These are phyloP conservation scores for Phytophthora idaei DNA, from an alignment of 352 stramenopile species.

Conservation along the genomic window DNA sequence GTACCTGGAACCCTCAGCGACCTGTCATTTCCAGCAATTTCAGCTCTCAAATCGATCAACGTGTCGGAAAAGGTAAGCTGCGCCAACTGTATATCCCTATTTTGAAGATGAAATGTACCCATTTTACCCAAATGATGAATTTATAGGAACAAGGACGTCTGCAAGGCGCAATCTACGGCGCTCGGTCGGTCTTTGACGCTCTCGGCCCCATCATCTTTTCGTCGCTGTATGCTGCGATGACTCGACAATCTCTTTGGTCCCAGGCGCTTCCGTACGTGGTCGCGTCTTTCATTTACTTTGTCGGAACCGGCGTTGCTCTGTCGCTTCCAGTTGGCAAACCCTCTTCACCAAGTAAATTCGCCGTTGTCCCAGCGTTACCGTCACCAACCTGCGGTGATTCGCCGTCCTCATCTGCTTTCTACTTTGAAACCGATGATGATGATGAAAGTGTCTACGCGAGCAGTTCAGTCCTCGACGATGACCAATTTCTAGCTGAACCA, in stretches of 20 bases:
- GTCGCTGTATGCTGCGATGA: conserved; percentile 65
- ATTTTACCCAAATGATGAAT: background rate
- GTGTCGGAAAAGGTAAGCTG: conserved; percentile 51
- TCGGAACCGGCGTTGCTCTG: conserved; percentile 54
- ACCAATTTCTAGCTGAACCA: conserved; percentile 51
- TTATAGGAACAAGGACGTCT: conserved; percentile 73
- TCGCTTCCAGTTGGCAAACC: conserved; percentile 37
- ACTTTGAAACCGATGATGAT: conserved; percentile 58
- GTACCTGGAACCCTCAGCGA: conserved; percentile 53
- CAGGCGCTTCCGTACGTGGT: conserved; percentile 67
- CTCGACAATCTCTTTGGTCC: conserved; percentile 41
- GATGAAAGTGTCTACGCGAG: conserved; percentile 31
- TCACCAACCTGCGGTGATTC: conserved; percentile 45
- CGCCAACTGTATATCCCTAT: background rate
- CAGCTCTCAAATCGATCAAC: conserved; percentile 41
- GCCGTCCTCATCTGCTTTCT: conserved; percentile 39
- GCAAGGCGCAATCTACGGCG: conserved; percentile 78
- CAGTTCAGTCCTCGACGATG: conserved; percentile 20
- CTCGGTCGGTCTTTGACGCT: conserved; percentile 68
- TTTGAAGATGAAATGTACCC: background rate
- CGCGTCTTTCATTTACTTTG: conserved; percentile 52
- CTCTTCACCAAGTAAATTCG: conserved; percentile 12
- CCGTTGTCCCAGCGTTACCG: conserved; percentile 30
- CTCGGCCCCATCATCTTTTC: conserved; percentile 67
- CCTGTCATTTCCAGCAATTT: conserved; percentile 65